Conservation (phyloP, 2,329 filamentous ascomycete genomes). For the Aspergillus sp. region DNA sequence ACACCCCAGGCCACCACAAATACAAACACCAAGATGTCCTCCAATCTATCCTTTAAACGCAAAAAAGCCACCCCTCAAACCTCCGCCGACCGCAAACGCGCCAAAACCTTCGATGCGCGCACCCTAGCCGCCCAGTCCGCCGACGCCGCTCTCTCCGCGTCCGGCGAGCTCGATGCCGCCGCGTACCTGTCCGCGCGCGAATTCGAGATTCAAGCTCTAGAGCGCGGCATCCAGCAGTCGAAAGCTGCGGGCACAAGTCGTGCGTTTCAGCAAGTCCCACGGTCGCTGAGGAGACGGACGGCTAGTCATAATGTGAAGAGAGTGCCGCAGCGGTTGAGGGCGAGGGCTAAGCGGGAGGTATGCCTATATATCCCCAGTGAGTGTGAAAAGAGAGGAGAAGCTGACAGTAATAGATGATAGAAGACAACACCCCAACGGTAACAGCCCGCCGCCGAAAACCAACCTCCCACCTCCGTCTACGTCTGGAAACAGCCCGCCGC, state of each 20-base stretch:
- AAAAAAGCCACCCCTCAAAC: slow-evolving; percentile 19
- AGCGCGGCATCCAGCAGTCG: slow-evolving; percentile 71
- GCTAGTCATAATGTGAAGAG: slow-evolving; percentile 93
- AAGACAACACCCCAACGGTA: slow-evolving; percentile 84
- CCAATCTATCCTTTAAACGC: slow-evolving; percentile 25
- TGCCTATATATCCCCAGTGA: slow-evolving; percentile 5
- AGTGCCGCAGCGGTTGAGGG: slow-evolving; percentile 70
- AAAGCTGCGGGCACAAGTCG: slow-evolving; percentile 59
- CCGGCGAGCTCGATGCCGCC: slow-evolving; percentile 76
- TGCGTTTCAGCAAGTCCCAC: slow-evolving; percentile 86
- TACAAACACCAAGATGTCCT: slow-evolving; percentile 24
- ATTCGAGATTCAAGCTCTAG: slow-evolving; percentile 80
- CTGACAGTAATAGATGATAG: slow-evolving; percentile 55
- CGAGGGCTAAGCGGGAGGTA: slow-evolving; percentile 59
- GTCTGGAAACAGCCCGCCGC: slow-evolving; percentile 69
- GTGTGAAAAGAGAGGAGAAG: not conserved
- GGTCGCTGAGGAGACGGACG: slow-evolving; percentile 74
- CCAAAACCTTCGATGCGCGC: slow-evolving; percentile 38
- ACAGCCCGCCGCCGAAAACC: slow-evolving; percentile 48
- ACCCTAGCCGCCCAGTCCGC: slow-evolving; percentile 39
- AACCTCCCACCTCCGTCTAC: slow-evolving; percentile 41
- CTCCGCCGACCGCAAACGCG: slow-evolving; percentile 34
- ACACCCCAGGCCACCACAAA: too few relatives aligned
- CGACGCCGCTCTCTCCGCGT: slow-evolving; percentile 45
- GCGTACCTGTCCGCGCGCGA: slow-evolving; percentile 79